Conservation (phyloP, 176 grass and related monocot genomes). For the Miscanthus lutarioriparius region DNA sequence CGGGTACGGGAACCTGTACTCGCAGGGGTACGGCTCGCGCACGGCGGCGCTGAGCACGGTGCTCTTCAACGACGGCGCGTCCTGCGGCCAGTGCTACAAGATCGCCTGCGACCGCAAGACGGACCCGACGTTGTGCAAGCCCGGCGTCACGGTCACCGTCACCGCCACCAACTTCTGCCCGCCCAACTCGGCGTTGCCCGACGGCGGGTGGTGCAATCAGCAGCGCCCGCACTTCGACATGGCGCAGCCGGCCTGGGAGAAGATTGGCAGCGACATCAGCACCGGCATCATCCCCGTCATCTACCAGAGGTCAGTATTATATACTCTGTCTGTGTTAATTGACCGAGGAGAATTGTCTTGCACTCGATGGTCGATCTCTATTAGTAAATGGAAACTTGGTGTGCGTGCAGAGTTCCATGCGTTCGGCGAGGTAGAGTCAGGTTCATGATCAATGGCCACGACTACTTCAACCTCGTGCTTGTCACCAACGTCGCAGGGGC, state of each 20-base stretch:
- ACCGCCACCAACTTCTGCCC: conserved; percentile 79
- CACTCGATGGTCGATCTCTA: no score
- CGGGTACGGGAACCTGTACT: conserved; percentile 57
- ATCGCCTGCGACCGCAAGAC: conserved; percentile 30
- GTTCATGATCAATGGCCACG: conserved; percentile 42
- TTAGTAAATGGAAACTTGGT: neutral
- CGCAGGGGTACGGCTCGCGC: conserved; percentile 23
- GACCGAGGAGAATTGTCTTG: no score
- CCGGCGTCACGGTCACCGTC: conserved; percentile 33
- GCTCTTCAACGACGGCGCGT: conserved; percentile 38
- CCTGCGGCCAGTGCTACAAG: conserved; percentile 53
- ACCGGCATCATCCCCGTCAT: conserved; percentile 55
- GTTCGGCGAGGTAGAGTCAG: conserved; percentile 26
- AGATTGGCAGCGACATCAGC: neutral
- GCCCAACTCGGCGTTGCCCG: conserved; percentile 58
- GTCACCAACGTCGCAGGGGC: conserved; percentile 40
- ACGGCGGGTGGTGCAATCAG: conserved; percentile 78
- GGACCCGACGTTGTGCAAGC: neutral
- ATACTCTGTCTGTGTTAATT: no score
- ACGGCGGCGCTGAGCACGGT: conserved; percentile 52
- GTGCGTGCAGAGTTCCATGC: conserved; percentile 39
- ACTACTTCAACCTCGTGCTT: conserved; percentile 45
- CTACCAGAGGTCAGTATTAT: conserved; percentile 33
- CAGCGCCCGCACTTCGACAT: conserved; percentile 61
- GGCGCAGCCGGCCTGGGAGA: conserved; percentile 19